Evolutionary conservation across 345 rosid species (phyloP), one percentile per base, ranked within the genome.

Genomic region (Moricandia moricandioides): DNA sequence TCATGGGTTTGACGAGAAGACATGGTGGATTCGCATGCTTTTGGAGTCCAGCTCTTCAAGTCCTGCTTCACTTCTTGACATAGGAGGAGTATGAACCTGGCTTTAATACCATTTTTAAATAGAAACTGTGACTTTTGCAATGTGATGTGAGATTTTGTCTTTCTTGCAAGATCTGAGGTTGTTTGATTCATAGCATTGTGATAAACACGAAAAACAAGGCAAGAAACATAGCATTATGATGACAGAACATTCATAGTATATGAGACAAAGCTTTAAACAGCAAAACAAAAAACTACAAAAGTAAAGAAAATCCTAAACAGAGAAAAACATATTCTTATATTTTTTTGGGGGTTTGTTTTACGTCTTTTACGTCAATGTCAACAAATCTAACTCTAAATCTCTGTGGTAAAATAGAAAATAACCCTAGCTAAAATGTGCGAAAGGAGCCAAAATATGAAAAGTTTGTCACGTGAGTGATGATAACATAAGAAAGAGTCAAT

Each of bases 51-150:
- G n/a, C n/a, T n/a, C n/a, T n/a, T n/a, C n/a, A n/a, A n/a, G n/a
- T n/a, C n/a, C n/a, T n/a, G n/a, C n/a, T n/a, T n/a, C n/a, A n/a
- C n/a, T n/a, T n/a, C n/a, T n/a, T n/a, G n/a, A n/a, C n/a, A n/a
- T n/a, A n/a, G n/a, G n/a, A n/a, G n/a, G n/a, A n/a, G n/a, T n/a
- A n/a, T n/a, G n/a, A n/a, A n/a, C n/a, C n/a, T n/a, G n/a, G n/a
- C n/a, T n/a, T n/a, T n/a, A n/a, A n/a, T n/a, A n/a, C n/a, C n/a
- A n/a, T n/a, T n/a, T n/a, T n/a, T 35, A 35, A 57, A 57, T 57
- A 59, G 85, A 85, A 84, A 74, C 84, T 83, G 71, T 79, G 83
- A 61, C 79, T 29, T 70, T 74, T 82, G 5, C 34, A 7, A 39
- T 10, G 14, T 12, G 12, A 21, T 24, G 34, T 24, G 54, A 21